Conservation (phyloP, 345 rosid genomes). For the Hypericum perforatum region DNA sequence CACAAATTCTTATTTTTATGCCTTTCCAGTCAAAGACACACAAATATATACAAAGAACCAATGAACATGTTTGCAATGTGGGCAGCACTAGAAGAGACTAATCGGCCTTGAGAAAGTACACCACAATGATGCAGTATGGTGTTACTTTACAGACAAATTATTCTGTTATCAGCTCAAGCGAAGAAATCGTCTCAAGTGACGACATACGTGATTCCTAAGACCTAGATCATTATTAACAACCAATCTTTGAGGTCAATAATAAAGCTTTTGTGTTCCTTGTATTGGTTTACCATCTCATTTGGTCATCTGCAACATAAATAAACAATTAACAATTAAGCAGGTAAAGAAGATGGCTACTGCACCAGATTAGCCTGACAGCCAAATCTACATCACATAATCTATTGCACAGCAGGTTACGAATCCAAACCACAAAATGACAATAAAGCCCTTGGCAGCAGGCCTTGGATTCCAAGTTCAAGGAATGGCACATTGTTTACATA, state of each 20-base stretch:
- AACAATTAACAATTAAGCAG: no score
- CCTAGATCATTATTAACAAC: no score
- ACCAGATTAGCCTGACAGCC: neutral
- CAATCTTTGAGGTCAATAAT: no score
- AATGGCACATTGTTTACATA: slow-evolving; percentile 1
- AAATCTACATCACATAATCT: slow-evolving; percentile 4
- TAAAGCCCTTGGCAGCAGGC: slow-evolving; percentile 9
- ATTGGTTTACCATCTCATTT: no score
- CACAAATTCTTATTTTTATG: neutral
- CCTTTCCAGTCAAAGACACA: slow-evolving; percentile 4
- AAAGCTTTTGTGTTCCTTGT: no score
- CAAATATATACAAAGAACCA: neutral
- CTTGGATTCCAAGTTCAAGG: slow-evolving; percentile 8
- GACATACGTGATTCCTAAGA: no score
- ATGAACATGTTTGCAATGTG: slow-evolving; percentile 2
- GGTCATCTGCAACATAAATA: no score
- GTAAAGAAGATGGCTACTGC: neutral
- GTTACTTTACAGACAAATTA: no score
- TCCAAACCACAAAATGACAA: slow-evolving; percentile 15
- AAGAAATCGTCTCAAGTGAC: no score
- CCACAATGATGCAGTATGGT: neutral
- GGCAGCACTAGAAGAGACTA: neutral
- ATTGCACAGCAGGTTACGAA: neutral
- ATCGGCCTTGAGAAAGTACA: neutral
- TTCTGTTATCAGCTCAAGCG: no score